Conservation (phyloP, 192 early-diverging fungal genomes). For the Thamnidium elegans region DNA sequence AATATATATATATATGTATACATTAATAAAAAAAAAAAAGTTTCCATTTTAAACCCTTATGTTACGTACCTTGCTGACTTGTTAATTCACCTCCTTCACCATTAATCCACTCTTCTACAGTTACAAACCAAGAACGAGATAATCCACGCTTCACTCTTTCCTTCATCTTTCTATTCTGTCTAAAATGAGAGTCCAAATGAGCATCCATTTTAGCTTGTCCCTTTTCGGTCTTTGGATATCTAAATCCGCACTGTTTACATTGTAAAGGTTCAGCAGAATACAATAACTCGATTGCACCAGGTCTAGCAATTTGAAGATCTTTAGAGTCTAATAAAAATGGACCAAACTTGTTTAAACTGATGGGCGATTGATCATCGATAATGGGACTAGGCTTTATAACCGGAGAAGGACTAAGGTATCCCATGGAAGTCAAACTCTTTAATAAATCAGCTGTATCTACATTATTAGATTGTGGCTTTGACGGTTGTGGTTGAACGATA, state of each 20-base stretch:
- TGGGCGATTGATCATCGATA: not conserved
- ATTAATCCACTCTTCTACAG: slow-evolving; percentile 52
- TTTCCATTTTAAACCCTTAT: too few relatives aligned
- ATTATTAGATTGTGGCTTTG: not conserved
- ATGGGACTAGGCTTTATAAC: not conserved
- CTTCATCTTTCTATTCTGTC: slow-evolving; percentile 85
- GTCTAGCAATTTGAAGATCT: slow-evolving; percentile 29
- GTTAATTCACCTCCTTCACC: slow-evolving; percentile 32
- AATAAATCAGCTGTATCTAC: slow-evolving; percentile 27
- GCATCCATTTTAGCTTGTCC: slow-evolving; percentile 73
- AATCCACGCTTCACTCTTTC: slow-evolving; percentile 81
- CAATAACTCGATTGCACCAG: slow-evolving; percentile 60
- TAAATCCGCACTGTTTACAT: slow-evolving; percentile 92
- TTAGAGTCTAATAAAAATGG: slow-evolving; percentile 24
- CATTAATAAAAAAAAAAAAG: slow-evolving; percentile 2
- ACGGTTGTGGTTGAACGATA: not conserved
- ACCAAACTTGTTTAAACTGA: slow-evolving; percentile 4
- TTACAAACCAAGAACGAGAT: slow-evolving; percentile 86
- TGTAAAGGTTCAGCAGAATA: slow-evolving; percentile 76
- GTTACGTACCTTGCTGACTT: slow-evolving; percentile 32
- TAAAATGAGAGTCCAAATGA: slow-evolving; percentile 96
- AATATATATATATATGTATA: too few relatives aligned
- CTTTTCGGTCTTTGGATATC: slow-evolving; percentile 63
- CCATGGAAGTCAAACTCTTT: slow-evolving; percentile 24
- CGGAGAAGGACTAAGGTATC: slow-evolving; percentile 13